phyloP scores from a whole-genome alignment of 2,329 filamentous ascomycete species.

The Monosporascus sp. region DNA sequence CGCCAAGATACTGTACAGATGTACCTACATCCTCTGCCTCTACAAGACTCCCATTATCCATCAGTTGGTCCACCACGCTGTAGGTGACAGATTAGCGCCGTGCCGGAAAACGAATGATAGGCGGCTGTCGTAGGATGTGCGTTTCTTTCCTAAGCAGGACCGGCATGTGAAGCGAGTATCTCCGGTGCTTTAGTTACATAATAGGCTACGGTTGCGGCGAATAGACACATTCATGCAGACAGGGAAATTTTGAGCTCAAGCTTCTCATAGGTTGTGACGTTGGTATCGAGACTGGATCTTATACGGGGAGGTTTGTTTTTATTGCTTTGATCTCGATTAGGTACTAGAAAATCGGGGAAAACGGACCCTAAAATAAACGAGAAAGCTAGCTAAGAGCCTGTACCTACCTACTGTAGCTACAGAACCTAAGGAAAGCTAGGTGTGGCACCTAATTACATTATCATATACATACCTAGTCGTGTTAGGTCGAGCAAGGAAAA shows the following conservation, averaged over 20 bases:
- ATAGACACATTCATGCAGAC: no score
- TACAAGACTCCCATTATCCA: not conserved
- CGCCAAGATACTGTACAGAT: not conserved
- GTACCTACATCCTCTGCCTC: no score
- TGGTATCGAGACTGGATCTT: not conserved
- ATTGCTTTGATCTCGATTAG: not conserved
- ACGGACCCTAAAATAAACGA: not conserved
- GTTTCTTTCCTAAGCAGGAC: not conserved
- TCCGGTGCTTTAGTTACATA: no score
- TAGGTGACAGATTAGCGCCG: not conserved
- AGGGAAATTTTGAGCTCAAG: no score
- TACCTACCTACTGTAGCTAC: not conserved
- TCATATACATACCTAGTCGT: no score
- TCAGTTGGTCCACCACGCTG: not conserved
- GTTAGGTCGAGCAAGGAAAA: no score
- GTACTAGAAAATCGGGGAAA: not conserved
- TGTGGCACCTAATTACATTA: no score
- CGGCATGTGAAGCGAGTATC: not conserved
- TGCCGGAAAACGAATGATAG: not conserved
- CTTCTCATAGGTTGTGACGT: not conserved
- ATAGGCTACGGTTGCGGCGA: no score
- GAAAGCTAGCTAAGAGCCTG: not conserved
- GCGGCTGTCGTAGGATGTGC: not conserved
- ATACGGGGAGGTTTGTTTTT: not conserved
- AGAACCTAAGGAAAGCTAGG: no score